Base-by-base conservation (phyloP, 495 filamentous ascomycete genomes). In the Penicillium cosmopolitanum region DNA sequence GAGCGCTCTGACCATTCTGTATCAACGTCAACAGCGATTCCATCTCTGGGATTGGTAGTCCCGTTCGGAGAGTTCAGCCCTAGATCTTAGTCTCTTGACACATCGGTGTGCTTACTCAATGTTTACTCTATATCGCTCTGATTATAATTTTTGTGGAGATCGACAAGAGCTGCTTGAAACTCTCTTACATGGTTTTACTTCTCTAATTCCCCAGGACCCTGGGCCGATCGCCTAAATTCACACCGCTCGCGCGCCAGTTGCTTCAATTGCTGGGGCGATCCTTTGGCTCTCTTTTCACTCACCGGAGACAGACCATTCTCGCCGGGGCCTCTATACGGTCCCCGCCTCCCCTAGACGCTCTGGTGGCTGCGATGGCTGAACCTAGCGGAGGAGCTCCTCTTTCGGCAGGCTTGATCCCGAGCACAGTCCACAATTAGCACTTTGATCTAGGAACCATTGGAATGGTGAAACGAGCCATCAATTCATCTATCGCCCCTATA, bases 321-420 rank as follows among this genome's bases (percentile, higher is more conserved):
- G 16, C 16, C 42, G 5, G 55, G 44, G 11, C 50, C 31, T 21
- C 50, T 33, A 50, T 56, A 53, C 51, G 48, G 52, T 12, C 53
- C 48, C 43, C 47, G 21, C 46, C 4, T 23, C 19, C 19, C 40
- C 15, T 44, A 16, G 42, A n/a, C 42, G 16, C 42, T 44, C n/a
- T 18, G 16, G 42, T 44, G 42, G 42, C 42, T 44, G 42, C 28
- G 38, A 62, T 68, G 65, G 65, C 67, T 68, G 65, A 70, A 70
- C 62, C 56, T 63, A 55, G 57, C 42, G 21, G 18, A 25, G 51
- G 34, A 55, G 53, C 44, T 51, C 10, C 51, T 25, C 23, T 53
- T 16, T 61, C 60, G 60, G 50, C 46, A 33, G 16, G 36, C 35
- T 33, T n/a, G 46, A 18, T 44, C 36, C 53, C 55, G 46, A 56